A percentile compares a stretch with the other conserved stretches of the same genome.
phyloP scores from a whole-genome alignment of 2,329 filamentous ascomycete species.

The Colletotrichum sp. region DNA sequence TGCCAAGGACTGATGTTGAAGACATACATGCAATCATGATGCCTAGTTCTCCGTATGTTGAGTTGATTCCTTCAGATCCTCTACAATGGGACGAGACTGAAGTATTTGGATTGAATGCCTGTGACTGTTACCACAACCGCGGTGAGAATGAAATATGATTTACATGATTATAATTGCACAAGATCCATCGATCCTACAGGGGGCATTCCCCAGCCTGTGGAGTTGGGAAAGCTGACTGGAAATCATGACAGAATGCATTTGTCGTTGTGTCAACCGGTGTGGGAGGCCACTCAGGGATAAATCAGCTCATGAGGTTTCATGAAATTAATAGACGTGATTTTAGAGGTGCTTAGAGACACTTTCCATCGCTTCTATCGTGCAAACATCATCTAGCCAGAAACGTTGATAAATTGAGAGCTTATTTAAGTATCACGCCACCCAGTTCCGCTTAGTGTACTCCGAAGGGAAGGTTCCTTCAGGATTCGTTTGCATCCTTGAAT shows the following conservation, averaged over 20 bases:
- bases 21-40: too few species aligned
- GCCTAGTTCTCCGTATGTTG: background rate
- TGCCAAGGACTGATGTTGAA: background rate
- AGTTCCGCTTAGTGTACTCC: too few species aligned
- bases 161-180: too few species aligned
- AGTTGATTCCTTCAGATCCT: background rate
- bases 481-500: background rate
- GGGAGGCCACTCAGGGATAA: background rate
- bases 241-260: too few species aligned
- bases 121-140: too few species aligned
- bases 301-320: too few species aligned
- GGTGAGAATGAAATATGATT: too few species aligned
- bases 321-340: background rate
- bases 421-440: background rate
- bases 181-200: too few species aligned
- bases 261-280: too few species aligned
- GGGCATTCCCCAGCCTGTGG: too few species aligned
- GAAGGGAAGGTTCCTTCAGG: background rate
- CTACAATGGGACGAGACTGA: background rate
- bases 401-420: background rate
- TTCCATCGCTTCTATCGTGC: background rate
- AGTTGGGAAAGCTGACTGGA: too few species aligned
- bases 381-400: background rate
- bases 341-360: background rate
- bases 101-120: background rate